Conservation (phyloP, 495 filamentous ascomycete species). For the Penicillium odoratum region DNA sequence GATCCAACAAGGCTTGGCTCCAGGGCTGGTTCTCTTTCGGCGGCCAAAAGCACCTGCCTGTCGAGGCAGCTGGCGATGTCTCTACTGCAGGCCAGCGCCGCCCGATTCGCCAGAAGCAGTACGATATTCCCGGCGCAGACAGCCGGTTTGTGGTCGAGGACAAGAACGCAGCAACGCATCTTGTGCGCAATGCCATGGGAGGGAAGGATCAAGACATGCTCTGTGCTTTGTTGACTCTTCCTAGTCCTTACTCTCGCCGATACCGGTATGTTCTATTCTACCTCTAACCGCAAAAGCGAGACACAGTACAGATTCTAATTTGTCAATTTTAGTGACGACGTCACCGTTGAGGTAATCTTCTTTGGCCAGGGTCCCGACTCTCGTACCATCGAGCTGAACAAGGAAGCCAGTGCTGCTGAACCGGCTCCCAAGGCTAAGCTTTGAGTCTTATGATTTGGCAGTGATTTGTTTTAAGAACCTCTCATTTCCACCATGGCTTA, state of each 20-base stretch:
- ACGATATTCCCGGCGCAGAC: slow-evolving; percentile 66
- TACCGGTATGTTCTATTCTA: slow-evolving; percentile 64
- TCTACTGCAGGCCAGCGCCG: slow-evolving; percentile 58
- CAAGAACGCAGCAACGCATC: slow-evolving; percentile 93
- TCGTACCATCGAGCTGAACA: slow-evolving; percentile 77
- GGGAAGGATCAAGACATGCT: slow-evolving; percentile 93
- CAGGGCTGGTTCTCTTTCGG: slow-evolving; percentile 51
- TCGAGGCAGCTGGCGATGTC: slow-evolving; percentile 49
- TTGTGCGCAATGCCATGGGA: slow-evolving; percentile 93
- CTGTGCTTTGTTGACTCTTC: slow-evolving; percentile 87
- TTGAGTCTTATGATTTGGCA: background rate
- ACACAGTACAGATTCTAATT: background rate
- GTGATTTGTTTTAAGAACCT: background rate
- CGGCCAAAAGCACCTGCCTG: slow-evolving; percentile 49
- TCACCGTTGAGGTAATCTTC: slow-evolving; percentile 98
- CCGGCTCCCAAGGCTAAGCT: slow-evolving; percentile 31
- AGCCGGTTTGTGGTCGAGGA: slow-evolving; percentile 91
- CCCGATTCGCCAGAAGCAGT: slow-evolving; percentile 84
- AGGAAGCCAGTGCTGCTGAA: slow-evolving; percentile 74
- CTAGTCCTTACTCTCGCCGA: slow-evolving; percentile 83
- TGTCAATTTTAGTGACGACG: slow-evolving; percentile 65
- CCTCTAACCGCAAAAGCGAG: too few species aligned
- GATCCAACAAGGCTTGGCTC: slow-evolving; percentile 46
- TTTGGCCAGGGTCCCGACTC: slow-evolving; percentile 79
- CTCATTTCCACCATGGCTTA: background rate